Evolutionary conservation across 257 asterid species (phyloP), one percentile per base, ranked within the genome.

Genomic region (Solanum peruvianum): DNA sequence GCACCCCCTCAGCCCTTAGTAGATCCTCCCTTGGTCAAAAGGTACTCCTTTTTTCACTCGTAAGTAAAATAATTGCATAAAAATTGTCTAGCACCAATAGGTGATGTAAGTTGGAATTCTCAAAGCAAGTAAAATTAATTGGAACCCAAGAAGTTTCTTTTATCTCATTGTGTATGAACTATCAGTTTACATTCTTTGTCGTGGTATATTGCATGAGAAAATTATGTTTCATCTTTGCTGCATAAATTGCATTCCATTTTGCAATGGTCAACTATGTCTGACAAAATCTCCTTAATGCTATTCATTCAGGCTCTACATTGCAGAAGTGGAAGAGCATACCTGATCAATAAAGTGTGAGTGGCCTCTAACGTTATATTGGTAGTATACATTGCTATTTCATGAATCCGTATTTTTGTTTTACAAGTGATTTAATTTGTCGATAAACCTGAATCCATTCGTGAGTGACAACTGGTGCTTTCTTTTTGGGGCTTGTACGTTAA

Each of bases 241-340:
- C 3, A 45, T 45, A 25, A 77, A 16, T 44, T 44, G 62, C 15
- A 15, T n/a, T 27, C 45, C 10, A 78, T 7, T 45, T 27, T 78
- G 66, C 41, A 86, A 67, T 85, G 85, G 39, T 80, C 86, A 77
- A 25, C 29, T 16, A 78, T 45, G 64, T 78, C 42, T 78, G 42
- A 78, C 12, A 14, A 47, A 47, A 47, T 45, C 41, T 78, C 27
- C 14, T 45, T 78, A 25, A 15, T 78, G 64, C 41, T 77, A 72
- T 88, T 52, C 88, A 87, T 80, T 75, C 95, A 96, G 99, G 89
- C 91, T 76, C 93, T 96, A 84, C 97, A 92, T 85, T 87, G 96
- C 88, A 95, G 93, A 86, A 91, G 94, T 87, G 98, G 99, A 88
- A 95, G 94, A 90, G 99, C 99, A 3, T 95, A 93, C 91, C 92